Evolutionary conservation across 2,329 filamentous ascomycete genomes (phyloP), one percentile per base, ranked within the genome.

Genomic region (Pyricularia pennisetigena): DNA sequence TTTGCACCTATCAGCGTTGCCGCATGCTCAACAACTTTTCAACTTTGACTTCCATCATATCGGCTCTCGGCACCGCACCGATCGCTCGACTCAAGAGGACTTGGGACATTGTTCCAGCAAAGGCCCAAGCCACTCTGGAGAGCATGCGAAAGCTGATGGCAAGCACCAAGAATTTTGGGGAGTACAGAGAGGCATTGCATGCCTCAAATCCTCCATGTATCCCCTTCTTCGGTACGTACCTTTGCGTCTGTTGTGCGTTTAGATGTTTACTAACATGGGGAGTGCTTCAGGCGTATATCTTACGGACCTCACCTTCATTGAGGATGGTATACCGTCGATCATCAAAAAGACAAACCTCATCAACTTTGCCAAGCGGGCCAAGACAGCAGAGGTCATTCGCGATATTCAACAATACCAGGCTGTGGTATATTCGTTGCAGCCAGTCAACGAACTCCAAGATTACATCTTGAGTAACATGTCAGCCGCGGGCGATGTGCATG

Each of bases 391-490:
- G 77, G 95, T 99, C 61, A 99, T 99, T 74, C 92, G 94, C 71
- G 94, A 98, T 77, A 98, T 99, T 72, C 95, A 98, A 78, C 94
- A 98, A 77, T 99, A 97, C 77, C 95, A 99, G 78, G 97, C 97
- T 74, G 93, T 97, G 70, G 93, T 93, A n/a, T 99, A 98, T 77
- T 90, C 91, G 8, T 82, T 99, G 67, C 92, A 96, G 76, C 86
- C 93, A 0, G 94, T 99, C 20, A 86, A 89, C 1, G 95, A 98
- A 79, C 83, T 99, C 72, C 94, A 98, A 77, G 94, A 98, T 73
- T 99, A 98, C 79, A 97, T 99, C 72, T 81, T 97, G 73, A 94
- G 89, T 78, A 97, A 98, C 78, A 97, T 98, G 91, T 91, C 96
- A 80, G 90, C 90, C 32, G 94, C 95, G 4, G 92, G 93, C 67